Base-by-base conservation (phyloP, 2,329 filamentous ascomycete genomes). In the Fusarium paranaense region DNA sequence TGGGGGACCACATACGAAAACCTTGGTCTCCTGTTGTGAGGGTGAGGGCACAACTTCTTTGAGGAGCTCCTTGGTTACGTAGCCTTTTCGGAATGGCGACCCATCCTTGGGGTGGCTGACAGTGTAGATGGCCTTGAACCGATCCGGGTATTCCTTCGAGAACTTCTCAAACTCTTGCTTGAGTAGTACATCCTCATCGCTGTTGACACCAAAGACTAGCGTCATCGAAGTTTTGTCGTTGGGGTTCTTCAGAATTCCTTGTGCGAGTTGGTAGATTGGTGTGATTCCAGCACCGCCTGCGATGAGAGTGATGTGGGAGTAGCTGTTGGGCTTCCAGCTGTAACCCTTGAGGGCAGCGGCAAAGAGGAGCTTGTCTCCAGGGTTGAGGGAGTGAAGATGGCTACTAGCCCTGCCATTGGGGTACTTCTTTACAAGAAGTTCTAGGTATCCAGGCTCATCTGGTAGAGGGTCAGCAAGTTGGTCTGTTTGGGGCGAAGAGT, bases 271-370 rank as follows among this genome's bases (percentile, higher is more conserved):
- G 79, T 90, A 93, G 73, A 92, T 87, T 0, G 93, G 92, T 0
- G 92, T 94, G 72, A 95, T 93, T 20, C 93, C 93, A 0, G 91
- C 91, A 14, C 93, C 92, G 52, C 93, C 92, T 1, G 92, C 92
- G 50, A 94, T 88, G 42, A 94, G 85, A 4, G 89, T 88, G n/a
- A 94, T 81, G 70, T 89, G 86, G 5, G 78, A 78, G 77, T 81
- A 85, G 79, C 83, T 82, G 71, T 87, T 88, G 32, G 88, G 83
- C 25, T 83, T 86, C 87, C 89, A 93, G 37, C 81, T 76, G 79
- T 88, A 88, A 30, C 86, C 88, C 20, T 85, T 85, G 5, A 94
- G 81, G 5, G 88, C 84, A 0, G 85, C 84, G 7, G 88, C 85
- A 75, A 94, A 90, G 47, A 86, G 86, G 14, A 94, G 83, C 3